These are phyloP conservation scores for Cylindrotheca closterium DNA, from an alignment of 108 stramenopile species.

Conservation along the genomic window DNA sequence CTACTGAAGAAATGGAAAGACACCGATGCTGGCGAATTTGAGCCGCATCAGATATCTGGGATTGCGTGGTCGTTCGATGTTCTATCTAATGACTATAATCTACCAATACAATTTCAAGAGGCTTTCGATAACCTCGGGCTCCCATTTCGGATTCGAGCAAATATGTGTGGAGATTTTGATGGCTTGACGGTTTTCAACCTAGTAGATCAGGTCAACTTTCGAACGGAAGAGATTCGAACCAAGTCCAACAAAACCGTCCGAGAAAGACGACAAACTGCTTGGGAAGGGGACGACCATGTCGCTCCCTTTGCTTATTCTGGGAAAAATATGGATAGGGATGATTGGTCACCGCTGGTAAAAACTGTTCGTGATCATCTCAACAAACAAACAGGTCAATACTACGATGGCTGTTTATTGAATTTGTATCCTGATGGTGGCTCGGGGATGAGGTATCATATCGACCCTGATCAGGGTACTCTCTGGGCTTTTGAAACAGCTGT, in stretches of 20 bases:
- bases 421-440: constrained; percentile 53
- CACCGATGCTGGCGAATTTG: background rate
- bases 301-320: constrained; percentile 47
- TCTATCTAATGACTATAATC: background rate
- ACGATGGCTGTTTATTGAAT: constrained; percentile 55
- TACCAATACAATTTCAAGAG: constrained; percentile 25
- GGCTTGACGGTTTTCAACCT: constrained; percentile 25
- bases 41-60: constrained; percentile 43
- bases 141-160: constrained; percentile 45
- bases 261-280: constrained; percentile 58
- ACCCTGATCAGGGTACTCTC: constrained; percentile 58
- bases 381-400: constrained; percentile 30
- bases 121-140: constrained; percentile 35
- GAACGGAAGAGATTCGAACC: constrained; percentile 38
- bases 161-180: constrained; percentile 1
- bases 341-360: constrained; percentile 39
- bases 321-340: constrained; percentile 41
- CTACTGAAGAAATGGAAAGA: constrained; percentile 8
- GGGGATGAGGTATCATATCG: constrained; percentile 64
- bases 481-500: constrained; percentile 61
- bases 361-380: constrained; percentile 36
- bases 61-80: constrained; percentile 40
- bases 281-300: constrained; percentile 52
- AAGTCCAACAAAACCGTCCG: constrained; percentile 30
- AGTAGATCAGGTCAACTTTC: constrained; percentile 41